Evolutionary conservation across 2,329 filamentous ascomycete species (phyloP), one percentile per base, ranked within the genome.

Genomic region (Parascedosporium putredinis): DNA sequence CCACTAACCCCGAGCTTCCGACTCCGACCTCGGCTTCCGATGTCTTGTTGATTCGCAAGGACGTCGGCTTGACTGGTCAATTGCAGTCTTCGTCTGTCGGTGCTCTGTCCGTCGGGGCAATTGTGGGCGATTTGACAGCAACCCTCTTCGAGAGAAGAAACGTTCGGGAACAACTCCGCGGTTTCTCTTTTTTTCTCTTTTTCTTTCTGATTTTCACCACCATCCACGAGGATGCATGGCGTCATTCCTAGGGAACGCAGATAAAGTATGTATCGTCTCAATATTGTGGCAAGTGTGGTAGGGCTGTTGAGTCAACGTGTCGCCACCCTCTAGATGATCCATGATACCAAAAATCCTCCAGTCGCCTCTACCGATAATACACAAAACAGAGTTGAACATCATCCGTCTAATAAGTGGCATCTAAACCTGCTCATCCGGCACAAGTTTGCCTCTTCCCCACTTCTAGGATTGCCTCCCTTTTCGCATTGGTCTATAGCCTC

Each of bases 1-100:
- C 53, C 46, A 34, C 6, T 45, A 45, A 27, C 22, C 42, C 42
- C 22, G 23, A 45, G 23, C 22, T 45, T 27, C 42, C 42, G 42
- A 45, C 14, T 25, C 42, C 42, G 42, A 45, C 42, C 42, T 45
- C 42, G 42, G 42, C 42, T 45, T 29, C 27, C 14, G 8, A 14
- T 16, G 20, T 16, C 2, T 18, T n/a, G n/a, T 18, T 20, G 42
- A n/a, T 20, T 45, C 42, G 23, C 12, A 25, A 23, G 23, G 22
- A 45, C 22, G 14, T 29, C 42, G 42, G 42, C 38, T 22, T 22
- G 18, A 24, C 12, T 42, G 36, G 16, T 31, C 27, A 14, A 3
- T 18, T 7, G 36, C 5, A 18, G 33, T 36, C 5, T 9, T 16
- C 8, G n/a, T 9, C 33, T 18, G 36, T 40, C 36, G 36, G 36